A percentile compares a stretch with the other conserved stretches of the same genome.
phyloP scores from a whole-genome alignment of 805 yeast species.

The Yamadazyma insecticola region DNA sequence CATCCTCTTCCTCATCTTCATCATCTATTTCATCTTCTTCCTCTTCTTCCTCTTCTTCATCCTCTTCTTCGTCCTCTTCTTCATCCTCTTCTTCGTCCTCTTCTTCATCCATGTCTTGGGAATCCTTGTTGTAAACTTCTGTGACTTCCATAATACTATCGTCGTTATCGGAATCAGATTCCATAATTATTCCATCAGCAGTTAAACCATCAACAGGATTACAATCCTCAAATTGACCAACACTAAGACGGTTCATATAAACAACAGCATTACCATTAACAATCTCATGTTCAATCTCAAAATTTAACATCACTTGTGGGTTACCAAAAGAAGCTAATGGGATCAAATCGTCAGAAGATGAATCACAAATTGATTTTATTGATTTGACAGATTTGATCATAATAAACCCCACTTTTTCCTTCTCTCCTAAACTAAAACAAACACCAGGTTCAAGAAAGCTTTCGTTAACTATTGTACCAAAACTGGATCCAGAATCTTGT shows the following conservation, averaged over 20 bases:
- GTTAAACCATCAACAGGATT: too few relatives aligned
- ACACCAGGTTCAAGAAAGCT: conserved; percentile 17
- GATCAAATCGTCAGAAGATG: conserved; percentile 1
- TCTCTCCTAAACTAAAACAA: conserved; percentile 14
- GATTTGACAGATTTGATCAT: conserved; percentile 20
- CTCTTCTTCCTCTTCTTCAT: conserved; percentile 2
- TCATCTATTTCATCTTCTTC: conserved; percentile 3
- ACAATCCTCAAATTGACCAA: too few relatives aligned
- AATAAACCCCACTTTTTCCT: conserved; percentile 33
- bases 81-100: conserved; percentile 3
- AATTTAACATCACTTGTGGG: conserved; percentile 14
- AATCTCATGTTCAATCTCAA: conserved; percentile 1
- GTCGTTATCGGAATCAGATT: too few relatives aligned
- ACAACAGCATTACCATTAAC: too few relatives aligned
- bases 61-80: conserved; percentile 2
- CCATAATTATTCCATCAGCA: too few relatives aligned
- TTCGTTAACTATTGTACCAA: conserved; percentile 34
- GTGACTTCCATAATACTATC: too few relatives aligned
- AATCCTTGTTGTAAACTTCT: not conserved
- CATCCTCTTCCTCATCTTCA: not conserved
- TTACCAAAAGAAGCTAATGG: conserved; percentile 17
- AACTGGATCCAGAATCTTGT: conserved; percentile 31
- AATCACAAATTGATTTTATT: not conserved
- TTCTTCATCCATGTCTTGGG: conserved; percentile 8
- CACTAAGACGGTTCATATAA: too few relatives aligned